A percentile compares a stretch with the other conserved stretches of the same genome.
Evolutionary conservation across 805 yeast genomes (phyloP).

Genomic region (Yarrowia divulgata): DNA sequence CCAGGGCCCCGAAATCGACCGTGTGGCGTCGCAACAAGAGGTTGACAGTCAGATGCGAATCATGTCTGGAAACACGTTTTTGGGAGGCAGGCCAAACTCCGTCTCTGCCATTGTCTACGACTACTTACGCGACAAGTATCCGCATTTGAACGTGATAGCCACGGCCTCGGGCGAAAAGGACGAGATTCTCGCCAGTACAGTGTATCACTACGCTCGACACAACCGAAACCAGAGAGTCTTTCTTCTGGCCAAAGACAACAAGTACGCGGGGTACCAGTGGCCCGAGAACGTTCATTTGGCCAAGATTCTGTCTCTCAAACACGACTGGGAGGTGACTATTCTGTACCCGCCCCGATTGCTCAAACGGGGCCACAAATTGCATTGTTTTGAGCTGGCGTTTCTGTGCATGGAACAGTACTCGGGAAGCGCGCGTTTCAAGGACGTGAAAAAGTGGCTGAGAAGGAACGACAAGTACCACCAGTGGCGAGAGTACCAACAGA

Average conservation of each 20-base stretch:
- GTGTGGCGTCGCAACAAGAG: constrained; percentile 6
- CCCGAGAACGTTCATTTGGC: constrained; percentile 8
- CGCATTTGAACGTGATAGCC: constrained; percentile 1
- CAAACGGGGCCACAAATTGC: background rate
- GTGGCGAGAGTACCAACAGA: background rate
- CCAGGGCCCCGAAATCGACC: constrained; percentile 34
- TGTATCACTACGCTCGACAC: constrained; percentile 1
- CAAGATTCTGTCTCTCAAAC: background rate
- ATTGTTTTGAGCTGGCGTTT: constrained; percentile 18
- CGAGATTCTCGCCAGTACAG: constrained; percentile 15
- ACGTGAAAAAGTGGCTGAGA: background rate
- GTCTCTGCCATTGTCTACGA: constrained; percentile 5
- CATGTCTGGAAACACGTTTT: background rate
- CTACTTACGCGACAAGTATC: background rate
- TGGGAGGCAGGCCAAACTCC: constrained; percentile 3
- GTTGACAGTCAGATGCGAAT: background rate
- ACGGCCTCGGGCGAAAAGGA: background rate
- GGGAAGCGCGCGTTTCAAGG: background rate
- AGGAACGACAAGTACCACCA: constrained; percentile 8
- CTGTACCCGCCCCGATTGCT: background rate
- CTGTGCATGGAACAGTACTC: background rate
- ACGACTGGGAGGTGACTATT: constrained; percentile 3
- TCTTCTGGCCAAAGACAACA: constrained; percentile 3
- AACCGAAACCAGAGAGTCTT: background rate
- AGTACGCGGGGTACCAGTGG: constrained; percentile 1